Conservation (phyloP, 2,329 filamentous ascomycete genomes). For the Fusarium heterosporum region DNA sequence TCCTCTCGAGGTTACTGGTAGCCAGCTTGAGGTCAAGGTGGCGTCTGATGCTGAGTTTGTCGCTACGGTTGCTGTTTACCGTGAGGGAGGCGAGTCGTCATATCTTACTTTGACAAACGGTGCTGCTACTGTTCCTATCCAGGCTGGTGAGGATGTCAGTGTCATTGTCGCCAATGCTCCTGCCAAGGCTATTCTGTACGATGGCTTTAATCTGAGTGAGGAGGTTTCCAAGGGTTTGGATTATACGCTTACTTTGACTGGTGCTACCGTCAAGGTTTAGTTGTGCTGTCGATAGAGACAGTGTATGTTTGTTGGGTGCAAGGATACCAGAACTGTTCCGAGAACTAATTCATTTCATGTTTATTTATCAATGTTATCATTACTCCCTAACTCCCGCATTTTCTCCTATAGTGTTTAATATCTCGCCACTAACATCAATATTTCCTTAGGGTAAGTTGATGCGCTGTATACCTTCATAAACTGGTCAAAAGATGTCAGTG, state of each 20-base stretch:
- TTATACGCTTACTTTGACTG: constrained; percentile 53
- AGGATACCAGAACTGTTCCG: too few relatives aligned
- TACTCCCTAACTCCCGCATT: too few relatives aligned
- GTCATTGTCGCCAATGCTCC: constrained; percentile 64
- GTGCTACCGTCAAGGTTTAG: constrained; percentile 42
- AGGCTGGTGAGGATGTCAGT: constrained; percentile 56
- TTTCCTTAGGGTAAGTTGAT: too few relatives aligned
- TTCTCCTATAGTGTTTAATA: too few relatives aligned
- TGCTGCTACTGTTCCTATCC: constrained; percentile 50
- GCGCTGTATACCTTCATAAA: too few relatives aligned
- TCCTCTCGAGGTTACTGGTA: constrained; percentile 54
- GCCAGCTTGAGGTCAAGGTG: constrained; percentile 50
- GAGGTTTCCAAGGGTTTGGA: constrained; percentile 55
- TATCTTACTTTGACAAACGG: constrained; percentile 54
- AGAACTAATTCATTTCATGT: too few relatives aligned
- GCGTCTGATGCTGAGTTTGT: constrained; percentile 53
- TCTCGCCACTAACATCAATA: too few relatives aligned
- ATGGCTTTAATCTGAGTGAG: constrained; percentile 55
- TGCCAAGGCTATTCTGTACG: constrained; percentile 56
- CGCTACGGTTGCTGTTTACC: constrained; percentile 55
- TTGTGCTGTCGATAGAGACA: neutral
- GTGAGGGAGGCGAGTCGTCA: constrained; percentile 45
- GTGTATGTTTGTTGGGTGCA: too few relatives aligned
- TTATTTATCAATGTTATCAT: too few relatives aligned
- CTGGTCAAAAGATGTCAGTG: neutral